phyloP scores from a whole-genome alignment of 1,139 yeast genomes.

The Debaryomycetaceae sp. region DNA sequence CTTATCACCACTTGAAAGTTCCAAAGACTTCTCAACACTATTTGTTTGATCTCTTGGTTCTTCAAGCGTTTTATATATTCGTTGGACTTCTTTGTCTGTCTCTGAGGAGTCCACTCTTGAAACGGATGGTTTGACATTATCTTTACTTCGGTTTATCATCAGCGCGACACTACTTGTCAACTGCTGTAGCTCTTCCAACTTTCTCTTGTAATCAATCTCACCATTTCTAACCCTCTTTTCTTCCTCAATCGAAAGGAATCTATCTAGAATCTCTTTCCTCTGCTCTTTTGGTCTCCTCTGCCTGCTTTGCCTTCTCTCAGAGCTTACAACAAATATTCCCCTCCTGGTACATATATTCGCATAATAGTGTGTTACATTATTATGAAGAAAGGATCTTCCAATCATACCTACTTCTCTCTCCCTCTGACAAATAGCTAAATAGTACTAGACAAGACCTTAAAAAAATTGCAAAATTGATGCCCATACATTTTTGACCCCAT shows the following conservation, averaged over 20 bases:
- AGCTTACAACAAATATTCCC: conserved; percentile 9
- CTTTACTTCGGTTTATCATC: conserved; percentile 17
- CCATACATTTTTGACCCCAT: not conserved
- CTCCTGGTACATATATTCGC: not conserved
- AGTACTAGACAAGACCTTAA: not conserved
- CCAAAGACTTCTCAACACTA: not conserved
- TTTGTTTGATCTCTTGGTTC: not conserved
- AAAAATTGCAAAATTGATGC: conserved; percentile 1
- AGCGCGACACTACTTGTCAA: conserved; percentile 22
- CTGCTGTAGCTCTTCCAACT: conserved; percentile 15
- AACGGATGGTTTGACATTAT: not conserved
- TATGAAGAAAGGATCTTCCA: not conserved
- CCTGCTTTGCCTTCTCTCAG: conserved; percentile 3
- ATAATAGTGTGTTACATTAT: not conserved
- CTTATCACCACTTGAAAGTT: not conserved
- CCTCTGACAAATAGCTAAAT: not conserved
- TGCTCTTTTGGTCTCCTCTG: not conserved
- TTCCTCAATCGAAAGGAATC: conserved; percentile 18
- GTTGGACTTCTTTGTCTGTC: conserved; percentile 11
- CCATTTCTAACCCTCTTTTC: conserved; percentile 14
- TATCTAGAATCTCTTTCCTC: conserved; percentile 8
- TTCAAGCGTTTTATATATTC: conserved; percentile 14
- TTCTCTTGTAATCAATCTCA: conserved; percentile 19
- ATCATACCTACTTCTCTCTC: not conserved
- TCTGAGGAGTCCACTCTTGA: conserved; percentile 12